Base-by-base conservation (phyloP, 2,329 filamentous ascomycete species). In the Aspergillus pseudoterreus region DNA sequence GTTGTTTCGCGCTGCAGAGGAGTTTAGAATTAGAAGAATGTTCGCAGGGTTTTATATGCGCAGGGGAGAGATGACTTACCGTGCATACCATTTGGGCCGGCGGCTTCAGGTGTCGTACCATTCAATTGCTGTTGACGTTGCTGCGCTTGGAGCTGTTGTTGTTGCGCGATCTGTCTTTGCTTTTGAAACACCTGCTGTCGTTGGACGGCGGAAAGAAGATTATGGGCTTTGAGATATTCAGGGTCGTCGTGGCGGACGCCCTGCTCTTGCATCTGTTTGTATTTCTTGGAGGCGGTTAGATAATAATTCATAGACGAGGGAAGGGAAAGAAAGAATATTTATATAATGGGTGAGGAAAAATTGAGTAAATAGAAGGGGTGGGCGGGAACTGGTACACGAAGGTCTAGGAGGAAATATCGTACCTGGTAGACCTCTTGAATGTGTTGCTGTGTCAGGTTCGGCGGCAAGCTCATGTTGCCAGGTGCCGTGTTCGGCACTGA, bases 221-320 rank as follows among this genome's bases (percentile, higher is more conserved):
- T 84, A 49, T 90, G 86, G 30, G 85, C 82, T 73, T 94, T 95
- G 64, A 92, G 81, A 64, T 87, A 92, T 69, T 97, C 92, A 43
- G 92, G 92, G 64, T 97, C 91, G 51, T 81, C 87, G 51, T 85
- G 81, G 38, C 89, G 83, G 21, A 95, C 86, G 60, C 92, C 92
- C 63, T 86, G 81, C 50, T 88, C 82, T 73, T 92, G 94, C 88
- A 97, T 91, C 70, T 89, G 84, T 66, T 88, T 87, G 59, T 88
- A 94, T 81, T 90, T 91, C 92, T 96, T 64, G 45, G 35, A 11
- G 41, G 27, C 15, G 27, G 22, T 48, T 35, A 12, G 50, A 44
- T 24, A n/a, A 15, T 38, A n/a, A 38, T n/a, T 12, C 11, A 4
- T 22, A 24, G 19, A 27, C 22, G 22, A 33, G 17, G 11, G 9